A percentile compares a stretch with the other conserved stretches of the same genome.
Conservation (phyloP, 1,284 basidiomycete species). For the Sporisorium graminicola region DNA sequence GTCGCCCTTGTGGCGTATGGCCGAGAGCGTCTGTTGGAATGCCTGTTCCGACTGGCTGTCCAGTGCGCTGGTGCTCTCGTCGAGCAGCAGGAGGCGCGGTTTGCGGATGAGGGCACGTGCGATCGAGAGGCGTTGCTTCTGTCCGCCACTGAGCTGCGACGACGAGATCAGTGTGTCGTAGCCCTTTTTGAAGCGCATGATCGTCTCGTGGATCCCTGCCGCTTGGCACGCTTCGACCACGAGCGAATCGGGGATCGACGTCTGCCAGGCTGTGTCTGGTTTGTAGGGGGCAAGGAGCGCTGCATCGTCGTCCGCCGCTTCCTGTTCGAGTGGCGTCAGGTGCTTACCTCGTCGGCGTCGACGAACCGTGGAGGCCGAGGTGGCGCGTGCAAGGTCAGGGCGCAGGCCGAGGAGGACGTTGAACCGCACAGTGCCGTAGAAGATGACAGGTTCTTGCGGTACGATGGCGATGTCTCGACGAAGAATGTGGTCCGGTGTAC, state of each 20-base stretch:
- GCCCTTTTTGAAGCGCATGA: constrained; percentile 88
- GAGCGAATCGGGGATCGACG: constrained; percentile 11
- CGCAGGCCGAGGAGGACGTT: constrained; percentile 41
- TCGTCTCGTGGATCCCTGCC: constrained; percentile 76
- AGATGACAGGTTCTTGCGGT: constrained; percentile 63
- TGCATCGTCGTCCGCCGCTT: constrained; percentile 61
- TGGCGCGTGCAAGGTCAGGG: constrained; percentile 25
- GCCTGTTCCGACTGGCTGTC: constrained; percentile 62
- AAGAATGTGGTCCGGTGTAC: constrained; percentile 75
- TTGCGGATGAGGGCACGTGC: constrained; percentile 64
- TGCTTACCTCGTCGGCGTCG: constrained; percentile 28
- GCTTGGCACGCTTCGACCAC: constrained; percentile 18
- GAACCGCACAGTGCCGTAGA: constrained; percentile 74
- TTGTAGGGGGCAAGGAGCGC: constrained; percentile 30
- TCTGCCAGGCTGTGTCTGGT: constrained; percentile 26
- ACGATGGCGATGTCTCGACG: constrained; percentile 58
- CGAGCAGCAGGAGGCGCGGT: constrained; percentile 58
- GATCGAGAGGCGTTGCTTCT: constrained; percentile 62
- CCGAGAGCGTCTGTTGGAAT: constrained; percentile 55
- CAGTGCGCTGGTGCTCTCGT: constrained; percentile 66
- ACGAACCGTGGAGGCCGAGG: too few relatives aligned
- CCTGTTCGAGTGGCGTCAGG: constrained; percentile 33
- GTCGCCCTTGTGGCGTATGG: constrained; percentile 43
- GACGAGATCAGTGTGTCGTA: constrained; percentile 76
- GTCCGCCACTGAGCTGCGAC: constrained; percentile 64